These are phyloP conservation scores for Rosa hybrid DNA, from an alignment of 331 rosid species.

Conservation along the genomic window DNA sequence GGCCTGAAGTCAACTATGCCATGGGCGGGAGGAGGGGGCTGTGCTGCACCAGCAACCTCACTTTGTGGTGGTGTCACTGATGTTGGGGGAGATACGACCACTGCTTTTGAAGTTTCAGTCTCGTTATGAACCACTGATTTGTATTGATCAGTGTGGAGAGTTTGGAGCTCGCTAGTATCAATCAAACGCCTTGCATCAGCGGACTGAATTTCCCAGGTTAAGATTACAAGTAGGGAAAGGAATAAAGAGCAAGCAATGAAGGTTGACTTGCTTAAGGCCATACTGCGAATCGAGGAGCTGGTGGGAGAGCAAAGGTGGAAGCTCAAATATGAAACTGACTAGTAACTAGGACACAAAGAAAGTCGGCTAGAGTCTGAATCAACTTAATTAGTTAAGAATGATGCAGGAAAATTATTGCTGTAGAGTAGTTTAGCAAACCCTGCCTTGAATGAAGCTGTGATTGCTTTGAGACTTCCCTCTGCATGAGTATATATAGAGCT, in stretches of 20 bases:
- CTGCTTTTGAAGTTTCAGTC: background rate
- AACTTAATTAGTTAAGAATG: background rate
- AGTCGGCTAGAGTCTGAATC: background rate
- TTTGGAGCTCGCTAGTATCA: constrained; percentile 12
- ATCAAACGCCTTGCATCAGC: constrained; percentile 30
- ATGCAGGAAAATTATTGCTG: background rate
- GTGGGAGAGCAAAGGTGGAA: background rate
- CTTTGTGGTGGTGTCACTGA: constrained; percentile 12
- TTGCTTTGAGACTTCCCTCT: background rate
- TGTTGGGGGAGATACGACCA: constrained; percentile 25
- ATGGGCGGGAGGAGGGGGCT: constrained; percentile 24
- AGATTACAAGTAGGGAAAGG: constrained; percentile 36
- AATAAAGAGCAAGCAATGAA: constrained; percentile 5
- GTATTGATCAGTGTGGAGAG: constrained; percentile 1
- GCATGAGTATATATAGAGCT: constrained; percentile 17
- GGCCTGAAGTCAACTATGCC: constrained; percentile 49
- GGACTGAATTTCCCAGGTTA: constrained; percentile 22
- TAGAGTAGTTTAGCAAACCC: background rate
- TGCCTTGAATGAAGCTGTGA: background rate
- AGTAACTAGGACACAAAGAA: background rate
- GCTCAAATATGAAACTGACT: background rate
- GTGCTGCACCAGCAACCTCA: constrained; percentile 12
- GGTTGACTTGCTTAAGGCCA: constrained; percentile 45
- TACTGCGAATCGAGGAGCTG: background rate
- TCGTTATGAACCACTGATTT: background rate